phyloP scores from a whole-genome alignment of 371 early-diverging fungal genomes.

The Rhizomucor pusillus region DNA sequence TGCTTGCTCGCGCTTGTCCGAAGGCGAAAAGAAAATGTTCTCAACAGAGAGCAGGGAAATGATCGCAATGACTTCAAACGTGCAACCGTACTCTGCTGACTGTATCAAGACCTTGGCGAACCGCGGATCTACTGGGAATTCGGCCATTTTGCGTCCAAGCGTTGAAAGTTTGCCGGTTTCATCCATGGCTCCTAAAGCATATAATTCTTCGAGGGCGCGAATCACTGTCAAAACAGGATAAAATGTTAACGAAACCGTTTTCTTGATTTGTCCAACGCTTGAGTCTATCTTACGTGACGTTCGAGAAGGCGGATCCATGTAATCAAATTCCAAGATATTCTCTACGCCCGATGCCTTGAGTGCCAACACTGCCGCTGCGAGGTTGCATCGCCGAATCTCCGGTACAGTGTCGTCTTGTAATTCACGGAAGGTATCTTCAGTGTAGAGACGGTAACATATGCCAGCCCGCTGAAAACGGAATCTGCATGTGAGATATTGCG shows the following conservation, averaged over 20 bases:
- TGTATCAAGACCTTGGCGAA: slow-evolving; percentile 89
- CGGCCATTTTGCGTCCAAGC: slow-evolving; percentile 86
- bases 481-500: too few species aligned
- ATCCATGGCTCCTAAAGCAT: slow-evolving; percentile 87
- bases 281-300: slow-evolving; percentile 44
- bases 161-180: slow-evolving; percentile 79
- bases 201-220: slow-evolving; percentile 85
- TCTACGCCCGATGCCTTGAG: slow-evolving; percentile 90
- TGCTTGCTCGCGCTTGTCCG: slow-evolving; percentile 85
- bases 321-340: slow-evolving; percentile 90
- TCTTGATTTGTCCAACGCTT: not conserved
- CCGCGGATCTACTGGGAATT: slow-evolving; percentile 92
- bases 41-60: slow-evolving; percentile 91
- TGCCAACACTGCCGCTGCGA: slow-evolving; percentile 82
- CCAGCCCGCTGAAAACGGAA: slow-evolving; percentile 31
- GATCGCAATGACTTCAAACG: slow-evolving; percentile 83
- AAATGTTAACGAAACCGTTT: slow-evolving; percentile 4
- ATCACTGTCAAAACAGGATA: slow-evolving; percentile 42
- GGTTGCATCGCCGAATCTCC: slow-evolving; percentile 92
- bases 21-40: slow-evolving; percentile 82
- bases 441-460: slow-evolving; percentile 91
- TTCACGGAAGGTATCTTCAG: slow-evolving; percentile 76
- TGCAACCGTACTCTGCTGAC: slow-evolving; percentile 69
- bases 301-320: slow-evolving; percentile 89
- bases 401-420: slow-evolving; percentile 87